Base-by-base conservation (phyloP, 805 yeast species). In the Saturnispora diversa region DNA sequence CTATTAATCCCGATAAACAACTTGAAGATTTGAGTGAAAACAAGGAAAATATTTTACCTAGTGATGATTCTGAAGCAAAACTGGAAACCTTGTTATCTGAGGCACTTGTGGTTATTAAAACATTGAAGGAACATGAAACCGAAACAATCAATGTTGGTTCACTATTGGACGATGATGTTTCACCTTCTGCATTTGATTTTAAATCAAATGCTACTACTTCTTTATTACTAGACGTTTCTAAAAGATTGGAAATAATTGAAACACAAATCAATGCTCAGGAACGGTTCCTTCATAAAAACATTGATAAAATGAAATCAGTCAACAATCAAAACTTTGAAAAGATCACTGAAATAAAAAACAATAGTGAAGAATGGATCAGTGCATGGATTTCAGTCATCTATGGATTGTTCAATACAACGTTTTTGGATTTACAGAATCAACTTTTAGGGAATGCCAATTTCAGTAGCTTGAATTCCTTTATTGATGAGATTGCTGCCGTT, bases 351-450 rank as follows among this genome's bases (percentile, higher is more conserved):
- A 32, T 45, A 23, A 44, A 48, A 19, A 13, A 27, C 20, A 34
- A 35, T 11, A 50, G 48, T 39, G 55, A 54, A 16, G 44, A 46
- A 23, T 51, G 53, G 55, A 29, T 55, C 3, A 53, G 44, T 23
- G 46, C 47, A n/a, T 58, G 62, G 60, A 47, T 56, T 26, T 55
- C 62, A 0, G 51, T 50, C 3, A 40, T 57, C 1, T 58, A 52
- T 40, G 55, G 60, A 1, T 35, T 58, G 5, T 52, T 55, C 35
- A 51, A 49, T 27, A 46, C 60, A 9, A 53, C 49, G 8, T 44
- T 55, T n/a, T 33, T 46, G 9, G 51, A 50, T 28, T 35, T 57
- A 12, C 56, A 55, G 25, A 33, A 47, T 21, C 60, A 56, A 26
- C 30, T 56, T 11, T 45, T 53, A 15, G 61, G 60, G 1, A 33